Evolutionary conservation across 2,329 filamentous ascomycete species (phyloP), one percentile per base, ranked within the genome.

Genomic region (Madurella mycetomatis): DNA sequence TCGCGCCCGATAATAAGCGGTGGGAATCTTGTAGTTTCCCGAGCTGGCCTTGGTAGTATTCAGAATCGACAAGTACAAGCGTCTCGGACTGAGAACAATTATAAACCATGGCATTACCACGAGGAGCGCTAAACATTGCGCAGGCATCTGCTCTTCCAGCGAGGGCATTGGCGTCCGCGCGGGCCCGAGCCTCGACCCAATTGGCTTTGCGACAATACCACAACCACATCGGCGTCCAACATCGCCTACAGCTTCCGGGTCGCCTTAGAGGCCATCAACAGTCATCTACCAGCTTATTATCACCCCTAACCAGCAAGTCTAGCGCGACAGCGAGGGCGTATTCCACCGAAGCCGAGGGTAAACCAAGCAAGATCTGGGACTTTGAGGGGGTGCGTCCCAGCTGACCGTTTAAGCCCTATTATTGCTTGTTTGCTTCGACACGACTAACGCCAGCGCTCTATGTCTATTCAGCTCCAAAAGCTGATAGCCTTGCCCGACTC

Each of bases 301-400:
- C 25, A 25, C 7, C 25, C 25, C 3, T 25, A 25, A 4, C 11
- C 34, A 37, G 34, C 34, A 12, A 11, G 17, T 19, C 11, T 25
- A 17, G 16, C 17, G 8, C 16, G 18, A 19, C 11, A 25, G 7
- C 12, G 18, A 19, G 18, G 41, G 25, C 12, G 2, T 57, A 57
- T 18, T 57, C 55, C 12, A 49, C 51, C 37, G 52, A 48, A 15
- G 34, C 45, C 25, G 44, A 45, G 25, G 41, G 19, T 2, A 44
- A 45, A 49, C 54, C 54, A 9, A 73, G 64, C 62, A 78, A 72
- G 62, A 65, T 73, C 9, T 83, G 77, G 72, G 67, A 61, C 8
- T 83, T 81, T 63, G 70, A 75, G 53, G 75, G 72, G 25, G 73
- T 74, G 62, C 4, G 58, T 55, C 37, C 12, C 44, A 25, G 25